Evolutionary conservation across 352 stramenopile genomes (phyloP).

Genomic region (Peronospora tabacina): DNA sequence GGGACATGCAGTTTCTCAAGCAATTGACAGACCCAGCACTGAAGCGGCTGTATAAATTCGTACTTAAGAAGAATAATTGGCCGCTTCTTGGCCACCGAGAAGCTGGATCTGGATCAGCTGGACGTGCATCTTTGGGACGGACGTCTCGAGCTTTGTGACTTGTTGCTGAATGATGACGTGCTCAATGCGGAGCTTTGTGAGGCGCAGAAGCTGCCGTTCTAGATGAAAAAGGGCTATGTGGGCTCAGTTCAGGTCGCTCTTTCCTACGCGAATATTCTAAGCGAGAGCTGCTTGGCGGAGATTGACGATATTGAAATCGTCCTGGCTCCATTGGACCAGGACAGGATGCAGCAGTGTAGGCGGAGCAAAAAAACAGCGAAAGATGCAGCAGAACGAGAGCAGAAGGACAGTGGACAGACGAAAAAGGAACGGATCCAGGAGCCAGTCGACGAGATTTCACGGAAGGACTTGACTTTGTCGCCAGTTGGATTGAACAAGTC

Average conservation of each 20-base stretch:
- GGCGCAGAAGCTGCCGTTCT: conserved; percentile 61
- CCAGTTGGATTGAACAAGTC: conserved; percentile 86
- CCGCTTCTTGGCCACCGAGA: conserved; percentile 72
- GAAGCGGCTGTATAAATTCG: conserved; percentile 89
- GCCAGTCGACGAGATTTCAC: conserved; percentile 66
- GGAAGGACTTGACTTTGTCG: conserved; percentile 86
- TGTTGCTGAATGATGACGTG: conserved; percentile 69
- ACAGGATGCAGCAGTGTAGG: too few species aligned
- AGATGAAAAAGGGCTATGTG: conserved; percentile 81
- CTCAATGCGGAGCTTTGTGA: conserved; percentile 76
- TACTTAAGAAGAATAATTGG: conserved; percentile 86
- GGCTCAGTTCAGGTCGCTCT: conserved; percentile 78
- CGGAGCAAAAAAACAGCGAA: too few species aligned
- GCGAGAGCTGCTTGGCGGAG: conserved; percentile 81
- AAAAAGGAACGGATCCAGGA: conserved; percentile 25
- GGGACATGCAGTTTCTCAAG: conserved; percentile 82
- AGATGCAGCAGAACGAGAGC: conserved; percentile 1
- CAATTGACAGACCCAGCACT: conserved; percentile 82
- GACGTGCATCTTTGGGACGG: conserved; percentile 78
- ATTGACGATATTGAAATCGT: conserved; percentile 87
- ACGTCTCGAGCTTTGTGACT: conserved; percentile 70
- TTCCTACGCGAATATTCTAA: conserved; percentile 84
- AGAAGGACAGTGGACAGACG: conserved; percentile 7
- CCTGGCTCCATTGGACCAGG: conserved; percentile 44
- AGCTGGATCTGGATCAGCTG: conserved; percentile 81